These are phyloP conservation scores for Dendrocalamus latiflorus DNA, from an alignment of 202 grass and related monocot species.

Conservation along the genomic window DNA sequence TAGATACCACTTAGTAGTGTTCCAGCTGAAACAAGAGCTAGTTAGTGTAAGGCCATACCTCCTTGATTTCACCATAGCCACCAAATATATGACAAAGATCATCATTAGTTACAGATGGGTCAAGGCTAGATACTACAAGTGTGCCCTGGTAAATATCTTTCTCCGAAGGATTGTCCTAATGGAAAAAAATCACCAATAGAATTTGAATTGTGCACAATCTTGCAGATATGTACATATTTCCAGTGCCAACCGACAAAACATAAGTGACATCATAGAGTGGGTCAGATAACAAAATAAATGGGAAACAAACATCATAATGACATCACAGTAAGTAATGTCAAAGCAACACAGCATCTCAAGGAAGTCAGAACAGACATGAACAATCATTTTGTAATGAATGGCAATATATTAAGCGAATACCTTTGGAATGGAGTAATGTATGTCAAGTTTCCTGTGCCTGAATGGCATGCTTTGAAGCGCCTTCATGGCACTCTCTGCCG, in stretches of 20 bases:
- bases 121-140: constrained; percentile 74
- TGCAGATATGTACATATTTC: neutral
- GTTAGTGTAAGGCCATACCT: no score
- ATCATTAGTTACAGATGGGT: no score
- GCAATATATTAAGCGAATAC: constrained; percentile 31
- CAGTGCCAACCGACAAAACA: neutral
- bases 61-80: no score
- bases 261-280: neutral
- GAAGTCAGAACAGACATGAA: neutral
- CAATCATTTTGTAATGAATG: neutral
- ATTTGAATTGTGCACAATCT: neutral
- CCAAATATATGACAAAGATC: no score
- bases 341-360: neutral
- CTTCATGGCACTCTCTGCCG: constrained; percentile 65
- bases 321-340: constrained; percentile 1
- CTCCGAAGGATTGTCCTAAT: constrained; percentile 65
- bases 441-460: constrained; percentile 67
- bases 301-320: neutral
- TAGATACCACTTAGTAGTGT: no score
- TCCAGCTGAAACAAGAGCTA: no score
- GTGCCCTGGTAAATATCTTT: constrained; percentile 66
- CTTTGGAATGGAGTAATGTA: constrained; percentile 76
- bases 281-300: neutral
- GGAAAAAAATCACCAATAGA: constrained; percentile 15
- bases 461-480: constrained; percentile 74